These are phyloP conservation scores for Stylonectria norvegica DNA, from an alignment of 2,329 filamentous ascomycete species.

Conservation along the genomic window DNA sequence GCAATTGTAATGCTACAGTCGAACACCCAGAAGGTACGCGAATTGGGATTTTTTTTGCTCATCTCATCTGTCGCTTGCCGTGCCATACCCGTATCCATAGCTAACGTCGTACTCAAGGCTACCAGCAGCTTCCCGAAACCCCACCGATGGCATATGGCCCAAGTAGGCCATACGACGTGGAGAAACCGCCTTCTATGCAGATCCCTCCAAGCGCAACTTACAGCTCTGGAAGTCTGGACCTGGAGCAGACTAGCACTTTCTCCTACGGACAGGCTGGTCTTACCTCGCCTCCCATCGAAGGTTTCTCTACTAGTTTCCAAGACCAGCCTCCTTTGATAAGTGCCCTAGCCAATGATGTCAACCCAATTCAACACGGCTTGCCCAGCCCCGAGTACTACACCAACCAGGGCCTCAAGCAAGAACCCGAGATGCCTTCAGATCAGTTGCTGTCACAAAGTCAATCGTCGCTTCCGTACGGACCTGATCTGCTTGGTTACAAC, in stretches of 20 bases:
- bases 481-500: constrained; percentile 14
- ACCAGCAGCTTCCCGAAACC: constrained; percentile 30
- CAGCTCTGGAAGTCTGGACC: constrained; percentile 9
- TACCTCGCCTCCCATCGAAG: constrained; percentile 18
- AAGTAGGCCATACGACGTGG: constrained; percentile 31
- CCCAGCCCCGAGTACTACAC: constrained; percentile 19
- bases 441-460: constrained; percentile 16
- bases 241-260: constrained; percentile 11
- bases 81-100: constrained; percentile 1
- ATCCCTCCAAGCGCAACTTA: constrained; percentile 19
- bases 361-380: constrained; percentile 16
- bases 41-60: constrained; percentile 2
- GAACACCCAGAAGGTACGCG: constrained; percentile 31
- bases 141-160: constrained; percentile 27
- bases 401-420: constrained; percentile 18
- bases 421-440: constrained; percentile 15
- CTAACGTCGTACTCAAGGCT: constrained; percentile 30
- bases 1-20: constrained; percentile 30
- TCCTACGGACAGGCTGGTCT: constrained; percentile 16
- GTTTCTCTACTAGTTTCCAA: constrained; percentile 20
- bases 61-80: not conserved
- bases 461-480: constrained; percentile 19
- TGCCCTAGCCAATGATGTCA: constrained; percentile 12
- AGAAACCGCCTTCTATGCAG: constrained; percentile 26
- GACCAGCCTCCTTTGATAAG: constrained; percentile 15